phyloP scores from a whole-genome alignment of 2,329 filamentous ascomycete species.

The Microdochium bolleyi region DNA sequence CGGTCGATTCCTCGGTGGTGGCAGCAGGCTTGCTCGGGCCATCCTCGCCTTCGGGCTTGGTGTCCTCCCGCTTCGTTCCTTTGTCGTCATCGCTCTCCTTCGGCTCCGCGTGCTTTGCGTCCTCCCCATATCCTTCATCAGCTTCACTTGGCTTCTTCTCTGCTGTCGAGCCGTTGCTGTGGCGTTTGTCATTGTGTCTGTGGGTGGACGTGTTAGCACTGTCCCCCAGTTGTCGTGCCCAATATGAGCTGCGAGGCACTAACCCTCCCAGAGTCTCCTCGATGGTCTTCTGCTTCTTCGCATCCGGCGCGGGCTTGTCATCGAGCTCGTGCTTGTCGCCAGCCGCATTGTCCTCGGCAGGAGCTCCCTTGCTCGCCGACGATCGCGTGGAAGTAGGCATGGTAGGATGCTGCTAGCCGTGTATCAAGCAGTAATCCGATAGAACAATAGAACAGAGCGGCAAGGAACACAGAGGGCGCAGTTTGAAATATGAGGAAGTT shows the following conservation, averaged over 20 bases:
- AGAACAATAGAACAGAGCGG: too few relatives aligned
- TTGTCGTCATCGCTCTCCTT: constrained; percentile 9
- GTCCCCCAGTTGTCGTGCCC: too few relatives aligned
- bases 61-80: neutral
- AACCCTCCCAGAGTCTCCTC: constrained; percentile 37
- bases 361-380: neutral
- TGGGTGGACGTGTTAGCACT: too few relatives aligned
- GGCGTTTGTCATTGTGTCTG: too few relatives aligned
- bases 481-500: too few relatives aligned
- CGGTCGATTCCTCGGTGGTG: constrained; percentile 11
- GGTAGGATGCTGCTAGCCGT: neutral
- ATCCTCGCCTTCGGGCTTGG: constrained; percentile 4
- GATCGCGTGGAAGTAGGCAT: neutral
- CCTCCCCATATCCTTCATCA: constrained; percentile 3
- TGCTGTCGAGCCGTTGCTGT: too few relatives aligned
- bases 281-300: constrained; percentile 40
- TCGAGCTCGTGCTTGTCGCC: neutral
- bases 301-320: constrained; percentile 2
- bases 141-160: too few relatives aligned
- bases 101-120: constrained; percentile 11
- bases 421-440: neutral
- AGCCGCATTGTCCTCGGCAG: neutral
- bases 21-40: constrained; percentile 30
- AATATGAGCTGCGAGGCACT: constrained; percentile 1
- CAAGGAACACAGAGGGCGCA: too few relatives aligned